Evolutionary conservation across 2,329 filamentous ascomycete genomes (phyloP), one percentile per base, ranked within the genome.

Genomic region (Scleromitrula shiraiana): DNA sequence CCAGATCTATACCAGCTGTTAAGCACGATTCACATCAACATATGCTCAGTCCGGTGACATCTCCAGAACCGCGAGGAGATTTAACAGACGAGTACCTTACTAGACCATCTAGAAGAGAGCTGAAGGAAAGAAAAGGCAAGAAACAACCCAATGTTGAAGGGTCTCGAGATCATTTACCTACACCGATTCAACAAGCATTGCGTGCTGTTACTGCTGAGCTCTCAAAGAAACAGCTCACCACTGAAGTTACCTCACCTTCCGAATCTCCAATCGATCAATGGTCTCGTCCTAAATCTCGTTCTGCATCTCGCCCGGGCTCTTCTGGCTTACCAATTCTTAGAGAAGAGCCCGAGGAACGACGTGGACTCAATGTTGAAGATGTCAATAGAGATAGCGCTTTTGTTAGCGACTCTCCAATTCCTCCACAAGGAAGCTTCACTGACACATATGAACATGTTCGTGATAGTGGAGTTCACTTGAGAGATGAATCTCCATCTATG

Each of bases 391-490:
- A 78, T 54, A 76, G 74, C 52, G 74, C 70, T 0, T 70, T 76
- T 52, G 65, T 66, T 20, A 62, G 69, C 5, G 72, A 68, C 38
- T 73, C 74, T 2, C 69, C 75, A 12, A 65, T 66, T 32, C 64
- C 65, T 43, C 63, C 61, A 46, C 70, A 59, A 48, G 50, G 38
- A 42, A 37, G 30, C 9, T 60, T 59, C 41, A 23, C 54, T 22
- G 53, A 59, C 23, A 33, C 52, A 26, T 54, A 60, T 48, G 59
- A 62, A 35, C 53, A 56, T 36, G 46, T 61, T 45, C 56, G 60
- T 36, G 77, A 82, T 57, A 81, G 78, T 61, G 77, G 75, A 22
- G 71, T 80, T 24, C 73, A 79, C 55, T 65, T 78, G 36, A 71
- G 69, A 19, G 74, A 77, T 33, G 68, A 65, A 22, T 61, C 60